Percentiles rank a stretch among this genome's conserved stretches.
Evolutionary conservation across 352 stramenopile genomes (phyloP).

Genomic region (Globisporangium lucens): DNA sequence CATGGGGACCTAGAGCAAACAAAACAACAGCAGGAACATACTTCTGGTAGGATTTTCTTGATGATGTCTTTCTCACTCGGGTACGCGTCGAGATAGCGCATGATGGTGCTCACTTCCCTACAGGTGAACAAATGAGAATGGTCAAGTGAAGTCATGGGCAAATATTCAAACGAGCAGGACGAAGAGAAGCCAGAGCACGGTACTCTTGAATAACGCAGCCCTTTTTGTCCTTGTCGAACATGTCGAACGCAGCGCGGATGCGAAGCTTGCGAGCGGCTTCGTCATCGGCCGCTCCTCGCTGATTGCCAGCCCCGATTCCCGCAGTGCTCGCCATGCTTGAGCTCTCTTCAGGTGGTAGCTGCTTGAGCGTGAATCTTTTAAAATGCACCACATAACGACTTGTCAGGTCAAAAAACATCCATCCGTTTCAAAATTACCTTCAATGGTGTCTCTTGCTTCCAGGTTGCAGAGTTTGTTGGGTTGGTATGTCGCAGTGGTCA

Average conservation of each 20-base stretch:
- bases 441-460: neutral
- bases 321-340: conserved; percentile 6
- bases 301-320: conserved; percentile 22
- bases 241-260: conserved; percentile 84
- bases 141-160: neutral
- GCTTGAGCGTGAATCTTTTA: neutral
- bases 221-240: conserved; percentile 93
- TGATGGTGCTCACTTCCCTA: conserved; percentile 89
- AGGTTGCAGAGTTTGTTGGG: neutral
- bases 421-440: conserved; percentile 6
- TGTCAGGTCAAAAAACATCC: neutral
- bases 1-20: neutral
- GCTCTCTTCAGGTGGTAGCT: neutral
- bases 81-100: conserved; percentile 88
- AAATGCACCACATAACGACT: neutral
- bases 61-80: conserved; percentile 90
- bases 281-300: conserved; percentile 32
- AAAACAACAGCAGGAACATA: conserved; percentile 17
- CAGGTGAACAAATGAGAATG: neutral
- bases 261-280: conserved; percentile 41
- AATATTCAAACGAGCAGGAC: neutral
- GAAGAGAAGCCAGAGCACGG: neutral
- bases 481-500: neutral
- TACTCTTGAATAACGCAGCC: conserved; percentile 86
- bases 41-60: conserved; percentile 89